Base-by-base conservation (phyloP, 208 protist genomes). In the Herpetomonas samuelpessoai region DNA sequence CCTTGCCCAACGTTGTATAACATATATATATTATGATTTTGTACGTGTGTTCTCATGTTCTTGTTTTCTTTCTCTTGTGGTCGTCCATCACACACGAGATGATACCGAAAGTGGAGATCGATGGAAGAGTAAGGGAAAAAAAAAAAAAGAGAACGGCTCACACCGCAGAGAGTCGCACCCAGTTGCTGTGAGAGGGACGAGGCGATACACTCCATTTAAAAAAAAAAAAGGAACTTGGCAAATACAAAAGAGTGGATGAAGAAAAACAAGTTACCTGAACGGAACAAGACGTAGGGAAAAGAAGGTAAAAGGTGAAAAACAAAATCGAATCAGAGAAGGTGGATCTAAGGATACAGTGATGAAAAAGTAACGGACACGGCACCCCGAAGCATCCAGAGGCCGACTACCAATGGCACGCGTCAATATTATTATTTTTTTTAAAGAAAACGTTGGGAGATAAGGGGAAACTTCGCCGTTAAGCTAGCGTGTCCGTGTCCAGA, bases 221-320 rank as follows among this genome's bases (percentile, higher is more conserved):
- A 51, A 51, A n/a, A n/a, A 51, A 51, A 51, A 26, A n/a, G 24
- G 19, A 51, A 51, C 22, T 51, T 22, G 46, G n/a, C n/a, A n/a
- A n/a, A n/a, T 39, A 7, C 39, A 50, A 63, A 61, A 50, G 57
- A 30, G 63, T 55, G 21, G 27, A 56, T 64, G 51, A 39, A 24
- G 29, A 57, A 65, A 47, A 58, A 31, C 16, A 48, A 56, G 26
- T 19, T 49, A 6, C 18, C 54, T 27, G 12, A 39, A 3, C 39
- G 19, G 14, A 27, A n/a, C 6, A 57, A 41, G 60, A 62, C 50
- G 62, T 57, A 3, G 38, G 45, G 50, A 52, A 52, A n/a, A 51
- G n/a, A 48, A 52, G 51, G 30, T 39, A 45, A 52, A 26, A 49
- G 27, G 21, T 57, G 39, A 38, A 57, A 29, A 22, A 3, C 9